phyloP scores from a whole-genome alignment of 2,329 filamentous ascomycete species.

The Ophiobolus disseminans region DNA sequence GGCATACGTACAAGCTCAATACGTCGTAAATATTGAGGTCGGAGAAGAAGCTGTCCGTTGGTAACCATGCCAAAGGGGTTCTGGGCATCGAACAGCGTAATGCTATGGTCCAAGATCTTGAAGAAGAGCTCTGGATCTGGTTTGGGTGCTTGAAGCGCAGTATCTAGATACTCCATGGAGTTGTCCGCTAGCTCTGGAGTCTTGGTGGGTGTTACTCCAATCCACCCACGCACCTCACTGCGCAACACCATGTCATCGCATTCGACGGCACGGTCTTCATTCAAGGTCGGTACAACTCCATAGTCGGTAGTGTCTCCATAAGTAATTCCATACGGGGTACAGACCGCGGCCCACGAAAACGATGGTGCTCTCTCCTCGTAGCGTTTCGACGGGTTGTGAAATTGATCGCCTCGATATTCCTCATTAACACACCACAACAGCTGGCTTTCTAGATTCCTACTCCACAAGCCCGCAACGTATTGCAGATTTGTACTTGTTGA shows the following conservation, averaged over 20 bases:
- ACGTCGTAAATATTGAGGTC: conserved; percentile 3
- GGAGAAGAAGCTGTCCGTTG: conserved; percentile 2
- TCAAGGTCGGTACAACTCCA: background rate
- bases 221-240: too few relatives aligned
- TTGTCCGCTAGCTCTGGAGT: too few relatives aligned
- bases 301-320: conserved; percentile 21
- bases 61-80: conserved; percentile 54
- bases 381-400: conserved; percentile 5
- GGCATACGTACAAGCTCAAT: conserved; percentile 1
- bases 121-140: conserved; percentile 2
- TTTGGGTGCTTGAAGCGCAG: background rate
- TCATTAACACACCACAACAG: conserved; percentile 23
- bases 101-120: conserved; percentile 51
- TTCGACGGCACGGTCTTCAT: background rate
- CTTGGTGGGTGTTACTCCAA: too few relatives aligned
- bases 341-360: conserved; percentile 29
- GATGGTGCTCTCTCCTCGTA: conserved; percentile 17
- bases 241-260: background rate
- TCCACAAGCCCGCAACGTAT: conserved; percentile 29
- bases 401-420: background rate
- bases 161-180: too few relatives aligned
- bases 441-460: conserved; percentile 19
- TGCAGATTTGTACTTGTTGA: background rate
- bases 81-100: conserved; percentile 74
- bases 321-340: conserved; percentile 19